A percentile compares a stretch with the other conserved stretches of the same genome.
phyloP scores from a whole-genome alignment of 768 basidiomycete species.

The Serendipita sp. region DNA sequence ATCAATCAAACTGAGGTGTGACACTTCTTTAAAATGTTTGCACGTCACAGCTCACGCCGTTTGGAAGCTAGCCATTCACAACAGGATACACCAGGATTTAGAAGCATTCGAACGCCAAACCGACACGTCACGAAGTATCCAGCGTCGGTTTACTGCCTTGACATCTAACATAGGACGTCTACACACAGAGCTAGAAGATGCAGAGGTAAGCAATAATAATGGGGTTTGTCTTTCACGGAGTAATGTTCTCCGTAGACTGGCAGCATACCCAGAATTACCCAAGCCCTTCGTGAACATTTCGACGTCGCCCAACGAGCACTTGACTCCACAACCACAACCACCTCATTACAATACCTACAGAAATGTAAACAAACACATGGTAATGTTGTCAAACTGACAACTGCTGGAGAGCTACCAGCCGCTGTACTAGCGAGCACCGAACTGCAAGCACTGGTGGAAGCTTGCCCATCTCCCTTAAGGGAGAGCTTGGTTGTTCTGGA shows the following conservation, averaged over 20 bases:
- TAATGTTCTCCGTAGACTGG: conserved; percentile 38
- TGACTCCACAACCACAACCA: conserved; percentile 35
- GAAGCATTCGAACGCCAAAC: conserved; percentile 50
- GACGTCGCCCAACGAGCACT: conserved; percentile 44
- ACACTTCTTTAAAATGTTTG: not conserved
- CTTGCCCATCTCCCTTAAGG: conserved; percentile 34
- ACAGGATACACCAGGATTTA: conserved; percentile 50
- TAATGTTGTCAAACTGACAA: conserved; percentile 29
- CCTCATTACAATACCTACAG: conserved; percentile 39
- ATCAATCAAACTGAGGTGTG: conserved; percentile 57
- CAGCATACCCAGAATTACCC: conserved; percentile 43
- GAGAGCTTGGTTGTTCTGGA: conserved; percentile 37
- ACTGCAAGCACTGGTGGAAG: conserved; percentile 30
- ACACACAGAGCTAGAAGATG: conserved; percentile 33
- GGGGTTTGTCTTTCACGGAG: not conserved
- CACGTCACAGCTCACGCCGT: not conserved
- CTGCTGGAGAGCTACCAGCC: conserved; percentile 45
- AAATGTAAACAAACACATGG: conserved; percentile 34
- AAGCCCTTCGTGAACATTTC: conserved; percentile 41
- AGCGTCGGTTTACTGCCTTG: conserved; percentile 38
- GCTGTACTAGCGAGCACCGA: conserved; percentile 33
- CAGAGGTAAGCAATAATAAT: conserved; percentile 30
- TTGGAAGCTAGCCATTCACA: conserved; percentile 50
- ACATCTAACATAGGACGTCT: conserved; percentile 37
- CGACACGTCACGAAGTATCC: conserved; percentile 45